Percentiles rank a stretch among this genome's conserved stretches.
Conservation (phyloP, 2,329 filamentous ascomycete species). For the Allantophomopsis lycopodina region DNA sequence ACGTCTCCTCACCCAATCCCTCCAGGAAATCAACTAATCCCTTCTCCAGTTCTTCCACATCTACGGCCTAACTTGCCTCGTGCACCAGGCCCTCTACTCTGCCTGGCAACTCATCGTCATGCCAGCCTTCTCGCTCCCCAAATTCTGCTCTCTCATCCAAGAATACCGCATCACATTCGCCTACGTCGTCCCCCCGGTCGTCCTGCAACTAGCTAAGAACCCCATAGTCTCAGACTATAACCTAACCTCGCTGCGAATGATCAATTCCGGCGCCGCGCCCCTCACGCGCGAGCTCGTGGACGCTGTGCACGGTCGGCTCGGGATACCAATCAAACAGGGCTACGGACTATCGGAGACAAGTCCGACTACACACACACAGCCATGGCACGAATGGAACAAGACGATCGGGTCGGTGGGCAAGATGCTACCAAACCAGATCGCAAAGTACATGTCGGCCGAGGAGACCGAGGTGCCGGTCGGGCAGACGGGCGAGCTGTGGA, state of each 20-base stretch:
- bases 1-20: conserved; percentile 59
- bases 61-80: conserved; percentile 52
- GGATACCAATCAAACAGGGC: conserved; percentile 77
- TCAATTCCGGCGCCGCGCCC: conserved; percentile 81
- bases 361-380: conserved; percentile 63
- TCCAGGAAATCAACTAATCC: conserved; percentile 5
- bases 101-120: conserved; percentile 59
- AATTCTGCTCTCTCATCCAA: conserved; percentile 66
- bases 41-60: background rate
- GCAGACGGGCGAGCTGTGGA: conserved; percentile 58
- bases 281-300: conserved; percentile 70
- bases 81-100: conserved; percentile 53
- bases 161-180: conserved; percentile 61
- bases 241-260: conserved; percentile 62
- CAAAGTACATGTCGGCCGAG: conserved; percentile 62
- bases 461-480: conserved; percentile 47
- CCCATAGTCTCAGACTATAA: conserved; percentile 71
- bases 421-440: conserved; percentile 65
- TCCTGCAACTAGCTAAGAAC: conserved; percentile 68
- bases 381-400: conserved; percentile 62
- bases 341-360: conserved; percentile 85
- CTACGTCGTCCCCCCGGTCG: conserved; percentile 75
- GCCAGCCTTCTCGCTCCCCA: conserved; percentile 68
- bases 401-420: conserved; percentile 68
- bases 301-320: conserved; percentile 58